Evolutionary conservation across 208 protist species (phyloP).

Genomic region (Jaenimonas drosophilae): DNA sequence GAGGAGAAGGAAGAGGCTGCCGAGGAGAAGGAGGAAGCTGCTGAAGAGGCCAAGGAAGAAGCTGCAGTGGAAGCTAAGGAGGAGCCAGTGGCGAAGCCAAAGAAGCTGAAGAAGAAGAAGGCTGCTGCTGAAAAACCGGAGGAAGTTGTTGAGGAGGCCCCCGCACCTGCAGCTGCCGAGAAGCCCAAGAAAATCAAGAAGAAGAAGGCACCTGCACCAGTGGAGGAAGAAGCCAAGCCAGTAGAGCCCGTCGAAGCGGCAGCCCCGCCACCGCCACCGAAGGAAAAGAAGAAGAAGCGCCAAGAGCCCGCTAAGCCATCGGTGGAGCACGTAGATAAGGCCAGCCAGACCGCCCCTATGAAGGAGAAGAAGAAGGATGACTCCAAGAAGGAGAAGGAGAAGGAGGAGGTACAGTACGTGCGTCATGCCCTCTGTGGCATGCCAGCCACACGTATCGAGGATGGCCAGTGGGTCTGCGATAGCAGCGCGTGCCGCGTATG

Average conservation of each 20-base stretch:
- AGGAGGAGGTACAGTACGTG: not conserved
- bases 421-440: not conserved
- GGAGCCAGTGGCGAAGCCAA: not conserved
- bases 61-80: not conserved
- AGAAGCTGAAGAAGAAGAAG: constrained; percentile 1
- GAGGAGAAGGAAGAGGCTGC: not conserved
- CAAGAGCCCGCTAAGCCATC: too few relatives aligned
- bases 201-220: not conserved
- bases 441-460: not conserved
- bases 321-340: too few relatives aligned
- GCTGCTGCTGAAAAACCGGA: not conserved
- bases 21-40: not conserved
- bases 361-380: too few relatives aligned
- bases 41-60: not conserved
- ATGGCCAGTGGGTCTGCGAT: constrained; percentile 1
- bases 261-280: too few relatives aligned
- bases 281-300: too few relatives aligned
- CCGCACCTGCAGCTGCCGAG: not conserved
- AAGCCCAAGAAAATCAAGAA: not conserved
- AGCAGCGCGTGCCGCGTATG: constrained; percentile 1
- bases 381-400: too few relatives aligned
- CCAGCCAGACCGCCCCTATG: too few relatives aligned
- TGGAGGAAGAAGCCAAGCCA: not conserved
- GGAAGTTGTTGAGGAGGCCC: not conserved
- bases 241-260: not conserved